These are phyloP conservation scores for Dothiorella sarmentorum DNA, from an alignment of 2,329 filamentous ascomycete species.

Conservation along the genomic window DNA sequence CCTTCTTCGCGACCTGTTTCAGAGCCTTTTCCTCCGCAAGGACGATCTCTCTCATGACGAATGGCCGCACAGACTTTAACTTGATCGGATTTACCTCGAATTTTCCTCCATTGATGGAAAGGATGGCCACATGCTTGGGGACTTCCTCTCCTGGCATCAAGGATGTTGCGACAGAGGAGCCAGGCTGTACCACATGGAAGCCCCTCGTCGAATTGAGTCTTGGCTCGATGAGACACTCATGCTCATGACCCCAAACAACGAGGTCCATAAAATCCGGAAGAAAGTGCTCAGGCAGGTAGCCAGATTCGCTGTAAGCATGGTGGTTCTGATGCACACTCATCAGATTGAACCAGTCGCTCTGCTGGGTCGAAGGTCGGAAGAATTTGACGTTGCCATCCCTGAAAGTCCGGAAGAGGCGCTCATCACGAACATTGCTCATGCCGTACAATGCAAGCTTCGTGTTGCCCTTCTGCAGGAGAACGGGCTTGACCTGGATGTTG, in stretches of 20 bases:
- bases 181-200: slow-evolving; percentile 96
- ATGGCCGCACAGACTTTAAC: slow-evolving; percentile 84
- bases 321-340: slow-evolving; percentile 97
- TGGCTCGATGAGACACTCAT: slow-evolving; percentile 93
- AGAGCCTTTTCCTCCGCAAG: slow-evolving; percentile 73
- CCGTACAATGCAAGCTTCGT: slow-evolving; percentile 94
- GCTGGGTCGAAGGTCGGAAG: slow-evolving; percentile 76
- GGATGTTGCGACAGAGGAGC: slow-evolving; percentile 93
- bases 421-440: slow-evolving; percentile 92
- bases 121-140: slow-evolving; percentile 82
- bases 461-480: slow-evolving; percentile 85
- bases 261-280: slow-evolving; percentile 88
- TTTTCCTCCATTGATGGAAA: slow-evolving; percentile 79
- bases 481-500: slow-evolving; percentile 87
- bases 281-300: slow-evolving; percentile 92
- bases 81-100: slow-evolving; percentile 78
- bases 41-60: slow-evolving; percentile 79
- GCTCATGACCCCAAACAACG: slow-evolving; percentile 95
- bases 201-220: slow-evolving; percentile 85
- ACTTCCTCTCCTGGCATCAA: slow-evolving; percentile 86
- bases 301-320: slow-evolving; percentile 82
- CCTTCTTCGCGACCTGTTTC: slow-evolving; percentile 71
- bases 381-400: slow-evolving; percentile 91
- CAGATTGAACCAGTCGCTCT: slow-evolving; percentile 91
- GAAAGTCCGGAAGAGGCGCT: slow-evolving; percentile 91